Evolutionary conservation across 176 grass and related monocot species (phyloP), one percentile per base, ranked within the genome.

Genomic region (Ampelocalamus luodianensis): DNA sequence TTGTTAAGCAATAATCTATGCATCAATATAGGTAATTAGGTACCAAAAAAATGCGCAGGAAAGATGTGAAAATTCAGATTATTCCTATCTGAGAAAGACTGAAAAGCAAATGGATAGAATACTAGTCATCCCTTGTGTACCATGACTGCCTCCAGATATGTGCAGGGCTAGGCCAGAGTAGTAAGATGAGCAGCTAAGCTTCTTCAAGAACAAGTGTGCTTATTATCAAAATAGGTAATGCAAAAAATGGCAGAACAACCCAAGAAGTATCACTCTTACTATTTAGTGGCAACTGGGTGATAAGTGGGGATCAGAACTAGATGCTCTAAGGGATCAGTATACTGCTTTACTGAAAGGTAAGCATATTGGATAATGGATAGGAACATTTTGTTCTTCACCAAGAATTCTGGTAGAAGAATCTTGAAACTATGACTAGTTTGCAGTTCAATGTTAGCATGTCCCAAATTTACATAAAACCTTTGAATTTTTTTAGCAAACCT

Each of bases 271-370:
- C 6, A 8, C 63, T 61, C 84, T 60, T 59, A 46, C n/a, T 71
- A 75, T 68, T 68, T 48, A 75, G 59, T 82, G 6, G 72, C 74
- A 65, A 29, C 26, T 65, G 45, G 64, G 13, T 42, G 67, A 78
- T 78, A 86, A 69, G 55, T 64, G 10, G 37, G 66, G 22, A 70
- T 14, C 45, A 72, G 88, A 86, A 90, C 69, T 23, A 40, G 77
- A 87, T 80, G 68, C 85, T 80, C 34, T 26, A 15, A 49, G 20
- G 16, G 10, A 14, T 68, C 79, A 44, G 26, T 17, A 53, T 29
- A 38, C 45, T 71, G 9, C 78, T 81, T 78, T 65, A 24, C 22
- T 13, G 54, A 90, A 77, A 56, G 83, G 22, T 48, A 72, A 65
- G 75, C 67, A 78, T 65, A 46, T 80, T 77, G 65, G 44, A 78